Conservation (phyloP, 345 rosid genomes). For the Orychophragmus violaceus region DNA sequence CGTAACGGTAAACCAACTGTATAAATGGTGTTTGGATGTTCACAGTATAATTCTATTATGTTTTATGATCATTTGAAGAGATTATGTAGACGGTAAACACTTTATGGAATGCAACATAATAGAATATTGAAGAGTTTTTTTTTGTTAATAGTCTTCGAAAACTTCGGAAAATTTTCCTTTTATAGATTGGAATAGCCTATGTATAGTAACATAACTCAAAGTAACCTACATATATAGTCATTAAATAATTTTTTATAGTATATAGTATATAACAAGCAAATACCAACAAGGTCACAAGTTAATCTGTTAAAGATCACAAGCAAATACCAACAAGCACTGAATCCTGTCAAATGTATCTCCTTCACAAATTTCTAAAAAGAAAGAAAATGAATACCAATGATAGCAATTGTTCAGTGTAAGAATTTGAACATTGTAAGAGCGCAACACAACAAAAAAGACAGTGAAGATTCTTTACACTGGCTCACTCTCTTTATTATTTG, state of each 20-base stretch:
- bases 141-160: too few species aligned
- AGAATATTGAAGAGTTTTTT: background rate
- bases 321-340: background rate
- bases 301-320: background rate
- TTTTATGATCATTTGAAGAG: background rate
- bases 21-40: too few species aligned
- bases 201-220: too few species aligned
- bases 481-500: background rate
- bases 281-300: background rate
- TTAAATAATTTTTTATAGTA: background rate
- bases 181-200: background rate
- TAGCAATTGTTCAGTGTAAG: background rate
- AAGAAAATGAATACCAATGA: background rate
- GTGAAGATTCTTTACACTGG: conserved; percentile 8
- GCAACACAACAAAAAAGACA: conserved; percentile 15
- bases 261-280: background rate
- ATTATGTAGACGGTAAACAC: too few species aligned
- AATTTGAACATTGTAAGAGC: conserved; percentile 7
- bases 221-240: too few species aligned
- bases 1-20: background rate
- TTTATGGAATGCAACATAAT: too few species aligned
- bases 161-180: too few species aligned
- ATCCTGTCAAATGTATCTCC: background rate
- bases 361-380: conserved; percentile 5
- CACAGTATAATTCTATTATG: too few species aligned